Evolutionary conservation across 75 land plant species (phyloP).

Genomic region (Gnetum montanum): DNA sequence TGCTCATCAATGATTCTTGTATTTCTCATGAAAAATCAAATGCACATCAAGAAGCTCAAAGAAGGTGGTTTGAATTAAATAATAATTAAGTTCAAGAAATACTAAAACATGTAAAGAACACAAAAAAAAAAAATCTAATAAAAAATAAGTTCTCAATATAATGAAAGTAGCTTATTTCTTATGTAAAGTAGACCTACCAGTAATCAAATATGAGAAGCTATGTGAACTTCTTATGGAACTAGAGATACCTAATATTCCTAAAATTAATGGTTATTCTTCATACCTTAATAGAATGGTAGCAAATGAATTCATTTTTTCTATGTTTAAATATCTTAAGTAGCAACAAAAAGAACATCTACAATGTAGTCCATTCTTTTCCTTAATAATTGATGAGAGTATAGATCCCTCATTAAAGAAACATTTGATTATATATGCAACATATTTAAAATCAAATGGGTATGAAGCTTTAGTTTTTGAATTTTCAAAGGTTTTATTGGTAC

Average conservation of each 20-base stretch:
- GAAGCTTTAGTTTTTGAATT: background rate
- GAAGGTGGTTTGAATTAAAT: no score
- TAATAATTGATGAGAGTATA: background rate
- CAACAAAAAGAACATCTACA: background rate
- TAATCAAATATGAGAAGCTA: no score
- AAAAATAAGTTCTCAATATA: background rate
- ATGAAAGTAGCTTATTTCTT: constrained; percentile 1
- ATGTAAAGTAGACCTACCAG: no score
- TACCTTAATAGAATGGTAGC: background rate
- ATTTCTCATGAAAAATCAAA: no score
- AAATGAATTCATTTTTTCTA: background rate
- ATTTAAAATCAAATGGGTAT: background rate
- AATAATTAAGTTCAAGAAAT: background rate
- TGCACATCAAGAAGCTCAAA: no score
- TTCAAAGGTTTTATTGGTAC: background rate
- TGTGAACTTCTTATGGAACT: background rate
- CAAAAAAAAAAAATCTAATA: background rate
- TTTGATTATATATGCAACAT: background rate
- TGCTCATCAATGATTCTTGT: no score
- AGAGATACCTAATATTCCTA: background rate
- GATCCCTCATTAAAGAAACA: background rate
- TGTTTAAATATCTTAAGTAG: background rate
- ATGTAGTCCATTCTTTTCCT: background rate
- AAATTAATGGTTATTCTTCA: background rate
- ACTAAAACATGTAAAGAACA: background rate